phyloP scores from a whole-genome alignment of 2,329 filamentous ascomycete genomes.

The Alternaria sp. region DNA sequence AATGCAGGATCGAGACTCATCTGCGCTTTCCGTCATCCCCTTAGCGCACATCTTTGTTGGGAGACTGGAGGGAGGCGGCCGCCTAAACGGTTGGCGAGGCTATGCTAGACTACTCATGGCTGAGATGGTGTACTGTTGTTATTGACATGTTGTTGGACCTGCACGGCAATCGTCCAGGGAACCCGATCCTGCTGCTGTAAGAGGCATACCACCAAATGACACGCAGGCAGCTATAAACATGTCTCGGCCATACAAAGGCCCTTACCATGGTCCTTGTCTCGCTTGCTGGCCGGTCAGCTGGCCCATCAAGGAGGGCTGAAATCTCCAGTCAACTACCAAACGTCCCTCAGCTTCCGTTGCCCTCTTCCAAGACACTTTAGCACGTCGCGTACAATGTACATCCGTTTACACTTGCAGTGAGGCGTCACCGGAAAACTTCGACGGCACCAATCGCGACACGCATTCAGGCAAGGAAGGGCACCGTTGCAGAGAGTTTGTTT shows the following conservation, averaged over 20 bases:
- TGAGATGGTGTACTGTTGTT: slow-evolving; percentile 21
- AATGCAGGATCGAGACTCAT: slow-evolving; percentile 40
- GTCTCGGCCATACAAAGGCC: slow-evolving; percentile 29
- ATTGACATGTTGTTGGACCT: slow-evolving; percentile 18
- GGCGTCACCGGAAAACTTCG: slow-evolving; percentile 34
- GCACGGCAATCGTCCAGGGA: slow-evolving; percentile 17
- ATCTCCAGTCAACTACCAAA: slow-evolving; percentile 25
- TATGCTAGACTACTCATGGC: slow-evolving; percentile 20
- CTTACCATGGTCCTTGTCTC: slow-evolving; percentile 17
- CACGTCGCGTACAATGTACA: slow-evolving; percentile 18
- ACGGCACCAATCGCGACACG: slow-evolving; percentile 13
- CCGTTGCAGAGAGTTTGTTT: slow-evolving; percentile 34
- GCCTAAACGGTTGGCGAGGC: slow-evolving; percentile 17
- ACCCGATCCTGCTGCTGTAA: slow-evolving; percentile 15
- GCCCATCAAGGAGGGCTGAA: slow-evolving; percentile 24
- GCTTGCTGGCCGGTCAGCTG: slow-evolving; percentile 30
- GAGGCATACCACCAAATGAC: slow-evolving; percentile 26
- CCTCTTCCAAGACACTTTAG: slow-evolving; percentile 19
- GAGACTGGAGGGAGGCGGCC: slow-evolving; percentile 8
- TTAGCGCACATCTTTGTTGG: slow-evolving; percentile 25
- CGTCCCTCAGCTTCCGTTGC: slow-evolving; percentile 22
- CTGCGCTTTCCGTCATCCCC: slow-evolving; percentile 7
- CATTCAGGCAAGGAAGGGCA: slow-evolving; percentile 15
- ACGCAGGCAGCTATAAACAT: slow-evolving; percentile 25
- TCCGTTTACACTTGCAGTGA: slow-evolving; percentile 15